Conservation (phyloP, 345 rosid species). For the Rhizophora apiculata region DNA sequence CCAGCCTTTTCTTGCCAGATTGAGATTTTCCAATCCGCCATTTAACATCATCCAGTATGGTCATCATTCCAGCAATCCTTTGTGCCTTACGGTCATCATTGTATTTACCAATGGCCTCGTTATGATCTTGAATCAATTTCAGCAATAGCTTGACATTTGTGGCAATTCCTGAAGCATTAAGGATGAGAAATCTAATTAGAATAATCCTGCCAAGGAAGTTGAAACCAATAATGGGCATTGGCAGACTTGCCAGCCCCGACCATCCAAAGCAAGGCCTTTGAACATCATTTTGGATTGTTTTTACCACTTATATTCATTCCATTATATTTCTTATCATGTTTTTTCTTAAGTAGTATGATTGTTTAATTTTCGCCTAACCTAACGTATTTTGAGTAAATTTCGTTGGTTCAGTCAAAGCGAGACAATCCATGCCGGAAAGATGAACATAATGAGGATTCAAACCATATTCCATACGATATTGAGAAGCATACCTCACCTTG, state of each 20-base stretch:
- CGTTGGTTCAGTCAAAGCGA: no score
- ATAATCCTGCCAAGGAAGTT: neutral
- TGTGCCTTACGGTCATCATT: constrained; percentile 51
- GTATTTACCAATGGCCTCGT: constrained; percentile 43
- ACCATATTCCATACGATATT: no score
- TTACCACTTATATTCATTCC: no score
- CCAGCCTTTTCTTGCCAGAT: constrained; percentile 27
- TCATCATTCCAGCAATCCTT: constrained; percentile 64
- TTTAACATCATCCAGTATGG: constrained; percentile 69
- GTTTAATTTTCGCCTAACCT: no score
- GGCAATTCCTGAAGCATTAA: constrained; percentile 39
- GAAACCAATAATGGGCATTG: neutral
- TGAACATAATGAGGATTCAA: no score
- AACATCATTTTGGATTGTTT: no score
- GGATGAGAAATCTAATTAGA: no score
- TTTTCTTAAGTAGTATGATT: no score
- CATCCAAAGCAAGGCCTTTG: no score
- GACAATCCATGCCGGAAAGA: no score
- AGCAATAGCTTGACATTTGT: constrained; percentile 61
- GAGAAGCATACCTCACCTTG: neutral
- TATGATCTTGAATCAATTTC: constrained; percentile 69
- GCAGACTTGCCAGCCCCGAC: neutral
- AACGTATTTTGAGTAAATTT: no score
- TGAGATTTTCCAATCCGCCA: constrained; percentile 59
- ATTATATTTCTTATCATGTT: no score